These are phyloP conservation scores for Infundibulicybe gibba DNA, from an alignment of 768 basidiomycete species.

Conservation along the genomic window DNA sequence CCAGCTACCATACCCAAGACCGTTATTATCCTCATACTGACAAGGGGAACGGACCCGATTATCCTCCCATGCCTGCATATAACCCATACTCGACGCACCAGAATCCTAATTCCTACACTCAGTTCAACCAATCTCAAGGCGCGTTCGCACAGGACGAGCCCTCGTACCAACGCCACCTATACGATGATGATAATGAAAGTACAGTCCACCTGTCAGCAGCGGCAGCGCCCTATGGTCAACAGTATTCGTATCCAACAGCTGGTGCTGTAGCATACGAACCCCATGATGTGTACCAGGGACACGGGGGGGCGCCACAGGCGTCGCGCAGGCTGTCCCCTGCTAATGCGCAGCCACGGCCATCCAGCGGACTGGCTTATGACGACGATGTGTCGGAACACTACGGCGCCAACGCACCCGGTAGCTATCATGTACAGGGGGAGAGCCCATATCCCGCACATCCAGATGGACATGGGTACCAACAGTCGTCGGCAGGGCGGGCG, in stretches of 20 bases:
- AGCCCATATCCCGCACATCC: slow-evolving; percentile 12
- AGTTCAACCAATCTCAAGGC: slow-evolving; percentile 57
- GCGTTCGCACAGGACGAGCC: slow-evolving; percentile 53
- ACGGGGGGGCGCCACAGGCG: slow-evolving; percentile 29
- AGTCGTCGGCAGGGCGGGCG: slow-evolving; percentile 18
- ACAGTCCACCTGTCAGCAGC: slow-evolving; percentile 52
- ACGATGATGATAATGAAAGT: slow-evolving; percentile 73
- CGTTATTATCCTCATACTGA: slow-evolving; percentile 56
- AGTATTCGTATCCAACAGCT: slow-evolving; percentile 20
- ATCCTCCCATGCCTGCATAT: slow-evolving; percentile 77
- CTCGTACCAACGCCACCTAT: slow-evolving; percentile 31
- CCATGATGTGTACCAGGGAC: slow-evolving; percentile 56
- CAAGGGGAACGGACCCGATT: slow-evolving; percentile 45
- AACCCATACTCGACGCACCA: slow-evolving; percentile 62
- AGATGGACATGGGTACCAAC: slow-evolving; percentile 11
- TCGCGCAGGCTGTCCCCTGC: slow-evolving; percentile 15
- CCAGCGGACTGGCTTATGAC: slow-evolving; percentile 25
- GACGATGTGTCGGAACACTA: slow-evolving; percentile 10
- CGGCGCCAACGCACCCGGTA: slow-evolving; percentile 6
- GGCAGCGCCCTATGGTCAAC: slow-evolving; percentile 56
- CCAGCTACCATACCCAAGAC: slow-evolving; percentile 51
- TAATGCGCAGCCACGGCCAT: neutral
- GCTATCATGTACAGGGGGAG: slow-evolving; percentile 24
- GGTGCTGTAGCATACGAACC: slow-evolving; percentile 31
- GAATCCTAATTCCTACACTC: slow-evolving; percentile 42